Conservation (phyloP, 2,329 filamentous ascomycete genomes). For the Dothideomycetes sp. region DNA sequence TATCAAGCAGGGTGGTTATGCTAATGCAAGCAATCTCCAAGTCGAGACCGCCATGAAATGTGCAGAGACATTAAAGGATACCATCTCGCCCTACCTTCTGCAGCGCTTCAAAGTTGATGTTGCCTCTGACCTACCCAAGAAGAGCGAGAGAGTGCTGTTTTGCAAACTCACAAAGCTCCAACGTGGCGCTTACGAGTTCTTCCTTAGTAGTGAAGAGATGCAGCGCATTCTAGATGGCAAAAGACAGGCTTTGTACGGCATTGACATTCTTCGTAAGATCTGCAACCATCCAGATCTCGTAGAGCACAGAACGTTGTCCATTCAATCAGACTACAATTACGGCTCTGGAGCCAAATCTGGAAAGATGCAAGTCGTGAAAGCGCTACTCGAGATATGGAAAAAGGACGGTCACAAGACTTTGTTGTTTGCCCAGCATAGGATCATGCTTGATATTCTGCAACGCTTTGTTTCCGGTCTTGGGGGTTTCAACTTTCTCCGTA, state of each 20-base stretch:
- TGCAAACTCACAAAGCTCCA: slow-evolving; percentile 81
- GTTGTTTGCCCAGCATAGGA: slow-evolving; percentile 83
- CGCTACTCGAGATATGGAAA: slow-evolving; percentile 79
- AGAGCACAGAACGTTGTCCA: slow-evolving; percentile 50
- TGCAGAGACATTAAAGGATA: slow-evolving; percentile 84
- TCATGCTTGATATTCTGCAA: slow-evolving; percentile 93
- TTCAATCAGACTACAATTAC: slow-evolving; percentile 61
- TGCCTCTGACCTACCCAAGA: slow-evolving; percentile 83
- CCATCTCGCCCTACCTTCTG: slow-evolving; percentile 84
- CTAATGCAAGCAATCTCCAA: slow-evolving; percentile 86
- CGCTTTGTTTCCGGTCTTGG: slow-evolving; percentile 59
- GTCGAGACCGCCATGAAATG: slow-evolving; percentile 92
- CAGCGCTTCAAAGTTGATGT: slow-evolving; percentile 92
- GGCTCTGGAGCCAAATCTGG: slow-evolving; percentile 71
- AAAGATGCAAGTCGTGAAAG: slow-evolving; percentile 92
- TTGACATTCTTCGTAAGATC: slow-evolving; percentile 88
- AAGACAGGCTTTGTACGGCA: slow-evolving; percentile 73
- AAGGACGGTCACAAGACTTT: slow-evolving; percentile 87
- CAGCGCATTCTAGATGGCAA: slow-evolving; percentile 65
- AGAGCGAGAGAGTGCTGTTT: slow-evolving; percentile 92
- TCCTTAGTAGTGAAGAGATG: slow-evolving; percentile 75
- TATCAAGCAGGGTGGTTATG: slow-evolving; percentile 86
- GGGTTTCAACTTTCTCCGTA: slow-evolving; percentile 67
- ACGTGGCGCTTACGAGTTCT: slow-evolving; percentile 67
- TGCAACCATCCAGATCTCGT: slow-evolving; percentile 93